These are phyloP conservation scores for Saraca asoca DNA, from an alignment of 331 rosid genomes.

Conservation along the genomic window DNA sequence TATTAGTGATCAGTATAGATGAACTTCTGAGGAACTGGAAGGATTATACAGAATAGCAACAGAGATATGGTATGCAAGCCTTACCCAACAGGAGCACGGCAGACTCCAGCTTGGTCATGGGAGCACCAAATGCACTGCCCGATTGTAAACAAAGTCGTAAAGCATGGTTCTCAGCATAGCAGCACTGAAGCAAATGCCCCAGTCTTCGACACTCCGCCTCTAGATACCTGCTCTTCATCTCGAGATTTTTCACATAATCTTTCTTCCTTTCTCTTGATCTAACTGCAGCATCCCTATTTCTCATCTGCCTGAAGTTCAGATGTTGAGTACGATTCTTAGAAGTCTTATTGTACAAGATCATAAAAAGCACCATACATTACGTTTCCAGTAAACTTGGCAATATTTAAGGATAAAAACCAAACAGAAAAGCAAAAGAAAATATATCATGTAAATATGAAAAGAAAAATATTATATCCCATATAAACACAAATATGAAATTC, in stretches of 20 bases:
- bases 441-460: too few species aligned
- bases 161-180: slow-evolving; percentile 84
- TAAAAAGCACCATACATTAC: neutral
- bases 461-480: too few species aligned
- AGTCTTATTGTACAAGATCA: neutral
- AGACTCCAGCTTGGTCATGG: slow-evolving; percentile 95
- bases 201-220: slow-evolving; percentile 90
- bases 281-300: slow-evolving; percentile 92
- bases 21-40: neutral
- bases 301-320: slow-evolving; percentile 70
- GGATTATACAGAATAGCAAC: neutral
- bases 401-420: too few species aligned
- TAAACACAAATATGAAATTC: too few species aligned
- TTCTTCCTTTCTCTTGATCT: slow-evolving; percentile 90
- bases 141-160: slow-evolving; percentile 72
- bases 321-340: slow-evolving; percentile 14
- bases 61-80: slow-evolving; percentile 33
- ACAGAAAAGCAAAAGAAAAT: too few species aligned
- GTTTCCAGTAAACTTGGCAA: too few species aligned
- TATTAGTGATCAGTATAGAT: neutral
- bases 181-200: slow-evolving; percentile 84
- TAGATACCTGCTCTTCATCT: slow-evolving; percentile 72
- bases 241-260: slow-evolving; percentile 67
- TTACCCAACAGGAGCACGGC: slow-evolving; percentile 99
- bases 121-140: slow-evolving; percentile 60